Conservation (phyloP, 345 rosid species). For the Sisymbrium altissimum region DNA sequence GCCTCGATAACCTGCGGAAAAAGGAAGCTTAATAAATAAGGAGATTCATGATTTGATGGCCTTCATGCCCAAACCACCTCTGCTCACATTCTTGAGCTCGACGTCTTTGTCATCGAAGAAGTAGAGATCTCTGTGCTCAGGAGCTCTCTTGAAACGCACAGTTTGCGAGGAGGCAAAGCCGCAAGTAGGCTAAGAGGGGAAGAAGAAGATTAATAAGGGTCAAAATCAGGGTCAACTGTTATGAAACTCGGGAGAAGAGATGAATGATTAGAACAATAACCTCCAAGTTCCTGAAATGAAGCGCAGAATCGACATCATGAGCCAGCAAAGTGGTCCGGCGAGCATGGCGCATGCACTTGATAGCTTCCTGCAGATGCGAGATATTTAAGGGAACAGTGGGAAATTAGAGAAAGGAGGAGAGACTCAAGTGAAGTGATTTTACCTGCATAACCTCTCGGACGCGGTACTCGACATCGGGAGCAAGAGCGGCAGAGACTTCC, state of each 20-base stretch:
- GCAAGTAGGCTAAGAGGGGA: constrained; percentile 52
- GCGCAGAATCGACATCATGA: constrained; percentile 76
- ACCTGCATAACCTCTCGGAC: constrained; percentile 90
- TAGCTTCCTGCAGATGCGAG: constrained; percentile 59
- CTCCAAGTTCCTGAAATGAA: constrained; percentile 73
- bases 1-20: constrained; percentile 60
- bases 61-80: background rate
- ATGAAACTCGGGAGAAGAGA: background rate
- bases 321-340: constrained; percentile 59
- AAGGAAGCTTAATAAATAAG: constrained; percentile 22
- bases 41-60: background rate
- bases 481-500: constrained; percentile 61
- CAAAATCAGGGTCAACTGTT: background rate
- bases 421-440: background rate
- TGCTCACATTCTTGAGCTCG: constrained; percentile 61
- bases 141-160: constrained; percentile 62
- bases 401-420: background rate
- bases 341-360: constrained; percentile 91
- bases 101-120: constrained; percentile 71
- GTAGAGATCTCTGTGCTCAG: constrained; percentile 67
- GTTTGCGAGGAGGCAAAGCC: constrained; percentile 62
- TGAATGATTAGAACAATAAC: constrained; percentile 30
- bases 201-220: background rate
- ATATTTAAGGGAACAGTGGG: background rate
- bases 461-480: constrained; percentile 88